Evolutionary conservation across 176 grass and related monocot genomes (phyloP).

Genomic region (Aegilops umbellulata): DNA sequence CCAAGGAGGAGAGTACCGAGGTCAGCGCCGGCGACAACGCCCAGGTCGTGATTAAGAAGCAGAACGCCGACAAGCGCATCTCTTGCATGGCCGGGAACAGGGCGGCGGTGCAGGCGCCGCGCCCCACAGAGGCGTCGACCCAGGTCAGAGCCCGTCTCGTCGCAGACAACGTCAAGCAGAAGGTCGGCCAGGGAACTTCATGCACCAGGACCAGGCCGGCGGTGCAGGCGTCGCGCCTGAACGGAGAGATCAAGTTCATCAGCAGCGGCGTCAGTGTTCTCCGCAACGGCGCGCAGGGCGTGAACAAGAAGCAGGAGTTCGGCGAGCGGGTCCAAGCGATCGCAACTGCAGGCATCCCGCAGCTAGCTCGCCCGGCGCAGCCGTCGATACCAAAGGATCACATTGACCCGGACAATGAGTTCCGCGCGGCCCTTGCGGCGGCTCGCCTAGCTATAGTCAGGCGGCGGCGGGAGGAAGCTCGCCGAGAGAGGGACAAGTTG

Average conservation of each 20-base stretch:
- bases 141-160: background rate
- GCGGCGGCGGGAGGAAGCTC: conserved; percentile 4
- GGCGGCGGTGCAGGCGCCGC: background rate
- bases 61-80: background rate
- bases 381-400: background rate
- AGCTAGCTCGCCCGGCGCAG: background rate
- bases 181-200: background rate
- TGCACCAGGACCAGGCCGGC: background rate
- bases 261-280: background rate
- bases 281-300: background rate
- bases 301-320: background rate
- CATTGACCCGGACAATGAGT: background rate
- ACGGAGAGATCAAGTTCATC: too few relatives aligned
- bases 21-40: background rate
- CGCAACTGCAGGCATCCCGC: background rate
- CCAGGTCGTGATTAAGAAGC: background rate
- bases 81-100: background rate
- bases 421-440: background rate
- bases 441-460: background rate
- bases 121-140: background rate
- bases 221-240: background rate
- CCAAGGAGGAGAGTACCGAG: background rate
- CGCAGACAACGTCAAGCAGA: background rate
- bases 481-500: conserved; percentile 18
- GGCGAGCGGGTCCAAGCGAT: background rate